These are phyloP conservation scores for Starmerella vitae DNA, from an alignment of 805 yeast genomes.

Conservation along the genomic window DNA sequence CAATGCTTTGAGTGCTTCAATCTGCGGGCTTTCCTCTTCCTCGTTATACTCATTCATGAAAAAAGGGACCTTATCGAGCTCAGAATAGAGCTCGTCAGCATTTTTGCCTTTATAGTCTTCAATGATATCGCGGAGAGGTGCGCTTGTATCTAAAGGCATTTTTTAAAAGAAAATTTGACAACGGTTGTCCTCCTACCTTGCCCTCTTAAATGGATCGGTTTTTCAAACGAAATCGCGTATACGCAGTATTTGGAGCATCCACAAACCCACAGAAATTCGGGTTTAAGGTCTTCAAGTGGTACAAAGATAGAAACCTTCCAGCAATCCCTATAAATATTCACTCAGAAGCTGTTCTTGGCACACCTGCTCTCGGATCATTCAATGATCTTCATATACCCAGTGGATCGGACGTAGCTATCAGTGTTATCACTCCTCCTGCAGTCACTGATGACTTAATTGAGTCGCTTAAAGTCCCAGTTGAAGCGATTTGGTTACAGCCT, in stretches of 20 bases:
- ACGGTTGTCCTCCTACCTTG: neutral
- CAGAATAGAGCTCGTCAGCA: slow-evolving; percentile 61
- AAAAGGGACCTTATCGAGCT: slow-evolving; percentile 74
- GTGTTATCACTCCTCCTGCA: slow-evolving; percentile 64
- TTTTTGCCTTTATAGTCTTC: slow-evolving; percentile 38
- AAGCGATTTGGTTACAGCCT: slow-evolving; percentile 73
- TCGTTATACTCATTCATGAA: slow-evolving; percentile 66
- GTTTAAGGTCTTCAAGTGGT: slow-evolving; percentile 56
- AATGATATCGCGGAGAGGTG: slow-evolving; percentile 17
- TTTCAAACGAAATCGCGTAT: slow-evolving; percentile 40
- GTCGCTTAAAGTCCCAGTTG: slow-evolving; percentile 30
- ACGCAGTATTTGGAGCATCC: slow-evolving; percentile 63
- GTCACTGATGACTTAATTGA: slow-evolving; percentile 38
- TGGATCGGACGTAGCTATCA: slow-evolving; percentile 32
- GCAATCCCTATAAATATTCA: slow-evolving; percentile 57
- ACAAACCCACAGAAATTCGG: slow-evolving; percentile 53
- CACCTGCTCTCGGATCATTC: slow-evolving; percentile 27
- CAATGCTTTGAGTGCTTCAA: slow-evolving; percentile 82
- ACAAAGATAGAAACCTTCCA: slow-evolving; percentile 39
- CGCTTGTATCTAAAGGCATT: slow-evolving; percentile 11
- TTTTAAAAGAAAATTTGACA: neutral
- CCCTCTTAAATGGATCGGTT: slow-evolving; percentile 29
- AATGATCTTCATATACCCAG: slow-evolving; percentile 18
- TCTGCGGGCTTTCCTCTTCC: slow-evolving; percentile 44
- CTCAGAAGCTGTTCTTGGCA: slow-evolving; percentile 35